These are phyloP conservation scores for Pseudonitzschia pungens DNA, from an alignment of 108 stramenopile genomes.

Conservation along the genomic window DNA sequence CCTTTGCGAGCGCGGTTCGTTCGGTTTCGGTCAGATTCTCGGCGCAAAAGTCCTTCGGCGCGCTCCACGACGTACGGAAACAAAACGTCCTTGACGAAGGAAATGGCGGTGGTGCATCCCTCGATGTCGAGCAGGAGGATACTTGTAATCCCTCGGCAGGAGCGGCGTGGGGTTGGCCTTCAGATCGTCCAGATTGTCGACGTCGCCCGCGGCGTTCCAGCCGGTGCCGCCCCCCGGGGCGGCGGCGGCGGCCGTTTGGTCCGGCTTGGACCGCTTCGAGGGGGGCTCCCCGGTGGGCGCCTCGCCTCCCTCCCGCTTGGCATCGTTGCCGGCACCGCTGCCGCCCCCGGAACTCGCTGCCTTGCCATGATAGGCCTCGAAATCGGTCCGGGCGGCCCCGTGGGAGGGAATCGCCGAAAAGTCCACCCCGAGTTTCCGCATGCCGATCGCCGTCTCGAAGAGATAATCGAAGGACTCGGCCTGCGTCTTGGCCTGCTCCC, in stretches of 20 bases:
- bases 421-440: conserved; percentile 77
- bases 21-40: conserved; percentile 2
- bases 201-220: conserved; percentile 49
- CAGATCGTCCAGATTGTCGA: conserved; percentile 55
- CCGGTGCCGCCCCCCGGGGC: conserved; percentile 13
- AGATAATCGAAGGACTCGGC: conserved; percentile 96
- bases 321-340: neutral
- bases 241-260: neutral
- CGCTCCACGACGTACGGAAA: conserved; percentile 74
- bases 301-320: conserved; percentile 9
- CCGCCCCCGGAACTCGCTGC: neutral
- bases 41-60: conserved; percentile 42
- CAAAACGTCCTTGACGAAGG: conserved; percentile 88
- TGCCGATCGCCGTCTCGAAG: conserved; percentile 75
- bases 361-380: neutral
- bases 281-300: conserved; percentile 18
- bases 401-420: conserved; percentile 38
- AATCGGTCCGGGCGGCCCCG: conserved; percentile 51
- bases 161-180: conserved; percentile 53
- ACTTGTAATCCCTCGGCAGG: conserved; percentile 72
- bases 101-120: conserved; percentile 91
- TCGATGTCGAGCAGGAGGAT: conserved; percentile 92
- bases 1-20: conserved; percentile 27
- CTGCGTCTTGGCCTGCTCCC: conserved; percentile 96
- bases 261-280: conserved; percentile 32